phyloP scores from a whole-genome alignment of 192 early-diverging fungal genomes.

The Phycomyces nitens region DNA sequence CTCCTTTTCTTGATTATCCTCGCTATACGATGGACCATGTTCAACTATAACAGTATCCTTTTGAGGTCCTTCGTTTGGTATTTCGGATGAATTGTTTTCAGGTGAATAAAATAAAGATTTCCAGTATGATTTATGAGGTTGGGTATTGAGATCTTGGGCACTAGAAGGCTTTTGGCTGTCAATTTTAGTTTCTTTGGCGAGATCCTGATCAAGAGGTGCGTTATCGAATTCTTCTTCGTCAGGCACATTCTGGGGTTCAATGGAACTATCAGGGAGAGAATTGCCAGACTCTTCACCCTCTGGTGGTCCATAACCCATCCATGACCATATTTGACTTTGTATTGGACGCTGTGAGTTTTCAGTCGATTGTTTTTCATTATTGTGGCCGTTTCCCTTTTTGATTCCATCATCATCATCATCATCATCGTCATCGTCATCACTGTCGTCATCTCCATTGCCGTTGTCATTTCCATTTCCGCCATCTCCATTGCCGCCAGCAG shows the following conservation, averaged over 20 bases:
- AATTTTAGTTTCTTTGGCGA: too few relatives aligned
- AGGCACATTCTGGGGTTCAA: not conserved
- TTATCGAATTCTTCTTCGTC: too few relatives aligned
- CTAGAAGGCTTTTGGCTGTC: too few relatives aligned
- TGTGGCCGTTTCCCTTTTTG: not conserved
- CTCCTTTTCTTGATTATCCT: not conserved
- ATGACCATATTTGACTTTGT: slow-evolving; percentile 9
- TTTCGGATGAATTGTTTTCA: too few relatives aligned
- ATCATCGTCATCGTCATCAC: not conserved
- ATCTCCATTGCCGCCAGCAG: too few relatives aligned
- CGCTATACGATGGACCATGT: not conserved
- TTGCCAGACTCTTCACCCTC: not conserved
- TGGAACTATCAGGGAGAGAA: not conserved
- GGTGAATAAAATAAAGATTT: too few relatives aligned
- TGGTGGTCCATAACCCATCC: slow-evolving; percentile 4
- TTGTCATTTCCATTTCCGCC: too few relatives aligned
- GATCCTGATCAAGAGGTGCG: too few relatives aligned
- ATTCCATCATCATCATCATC: not conserved
- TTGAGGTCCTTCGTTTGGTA: not conserved
- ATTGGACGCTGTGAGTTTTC: not conserved
- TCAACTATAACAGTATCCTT: not conserved
- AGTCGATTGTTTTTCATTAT: not conserved
- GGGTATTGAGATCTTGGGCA: too few relatives aligned
- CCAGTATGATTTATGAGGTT: too few relatives aligned
- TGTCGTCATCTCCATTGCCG: not conserved